Evolutionary conservation across 2,329 filamentous ascomycete genomes (phyloP).

Genomic region (Zasmidium angulare): DNA sequence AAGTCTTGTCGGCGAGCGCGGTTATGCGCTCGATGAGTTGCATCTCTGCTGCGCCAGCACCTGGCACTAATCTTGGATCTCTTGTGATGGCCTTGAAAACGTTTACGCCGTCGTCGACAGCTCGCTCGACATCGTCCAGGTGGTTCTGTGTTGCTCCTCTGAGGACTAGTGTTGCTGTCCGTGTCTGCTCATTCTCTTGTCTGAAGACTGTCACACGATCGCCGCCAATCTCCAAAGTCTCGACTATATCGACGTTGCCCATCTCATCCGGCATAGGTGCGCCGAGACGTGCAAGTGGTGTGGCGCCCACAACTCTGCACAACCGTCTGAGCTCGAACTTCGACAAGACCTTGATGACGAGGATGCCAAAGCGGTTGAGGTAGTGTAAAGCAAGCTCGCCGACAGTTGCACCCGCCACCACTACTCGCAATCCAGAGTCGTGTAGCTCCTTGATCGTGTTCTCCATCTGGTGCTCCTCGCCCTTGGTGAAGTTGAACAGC

Average conservation of each 20-base stretch:
- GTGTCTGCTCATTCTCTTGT: conserved; percentile 88
- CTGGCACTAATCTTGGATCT: conserved; percentile 86
- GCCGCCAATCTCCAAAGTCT: conserved; percentile 95
- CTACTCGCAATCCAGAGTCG: conserved; percentile 87
- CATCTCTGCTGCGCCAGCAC: conserved; percentile 91
- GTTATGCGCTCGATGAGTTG: conserved; percentile 91
- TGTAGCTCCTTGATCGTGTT: conserved; percentile 90
- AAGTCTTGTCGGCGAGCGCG: conserved; percentile 85
- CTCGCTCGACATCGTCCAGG: conserved; percentile 93
- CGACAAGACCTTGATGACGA: conserved; percentile 94
- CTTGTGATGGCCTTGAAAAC: conserved; percentile 97
- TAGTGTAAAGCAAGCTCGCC: conserved; percentile 97
- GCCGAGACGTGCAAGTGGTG: conserved; percentile 89
- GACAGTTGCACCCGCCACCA: conserved; percentile 88
- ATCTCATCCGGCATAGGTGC: conserved; percentile 99
- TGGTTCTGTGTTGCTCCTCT: conserved; percentile 97
- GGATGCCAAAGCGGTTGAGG: conserved; percentile 93
- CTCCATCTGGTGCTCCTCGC: conserved; percentile 91
- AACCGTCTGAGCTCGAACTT: conserved; percentile 96
- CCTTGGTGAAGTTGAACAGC: conserved; percentile 98
- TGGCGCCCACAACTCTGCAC: conserved; percentile 94
- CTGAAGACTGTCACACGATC: conserved; percentile 98
- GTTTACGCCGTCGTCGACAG: conserved; percentile 96
- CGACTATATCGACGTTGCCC: conserved; percentile 90
- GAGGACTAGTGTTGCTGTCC: conserved; percentile 91